phyloP scores from a whole-genome alignment of 495 filamentous ascomycete species.

The Lasiosphaeris hirsuta region DNA sequence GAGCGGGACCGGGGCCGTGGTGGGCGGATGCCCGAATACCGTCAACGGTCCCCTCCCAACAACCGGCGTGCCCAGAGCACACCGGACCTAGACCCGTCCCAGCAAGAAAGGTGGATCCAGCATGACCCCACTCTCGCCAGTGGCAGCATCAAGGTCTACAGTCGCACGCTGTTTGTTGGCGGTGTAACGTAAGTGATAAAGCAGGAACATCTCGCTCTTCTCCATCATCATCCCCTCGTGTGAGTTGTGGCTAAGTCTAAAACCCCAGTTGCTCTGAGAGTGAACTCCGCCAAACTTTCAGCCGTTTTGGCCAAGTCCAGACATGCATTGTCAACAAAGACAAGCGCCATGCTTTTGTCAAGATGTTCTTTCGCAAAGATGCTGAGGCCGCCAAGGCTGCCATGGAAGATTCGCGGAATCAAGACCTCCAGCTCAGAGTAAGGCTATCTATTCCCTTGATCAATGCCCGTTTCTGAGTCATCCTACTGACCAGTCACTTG shows the following conservation, averaged over 20 bases:
- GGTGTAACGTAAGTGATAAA: constrained; percentile 75
- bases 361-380: constrained; percentile 88
- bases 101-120: constrained; percentile 69
- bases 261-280: constrained; percentile 64
- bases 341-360: constrained; percentile 97
- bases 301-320: constrained; percentile 79
- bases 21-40: constrained; percentile 65
- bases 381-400: constrained; percentile 81
- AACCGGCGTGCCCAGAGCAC: constrained; percentile 60
- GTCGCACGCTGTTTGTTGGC: constrained; percentile 92
- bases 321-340: constrained; percentile 97
- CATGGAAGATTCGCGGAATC: constrained; percentile 76
- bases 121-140: constrained; percentile 70
- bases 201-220: not conserved
- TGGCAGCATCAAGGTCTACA: constrained; percentile 85
- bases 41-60: constrained; percentile 73
- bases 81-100: constrained; percentile 33
- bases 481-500: constrained; percentile 21
- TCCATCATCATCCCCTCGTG: constrained; percentile 10
- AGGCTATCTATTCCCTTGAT: constrained; percentile 34
- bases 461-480: not conserved
- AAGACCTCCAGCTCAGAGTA: constrained; percentile 76
- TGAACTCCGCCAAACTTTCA: constrained; percentile 75
- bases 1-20: constrained; percentile 47
- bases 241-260: constrained; percentile 15